Evolutionary conservation across 2,329 filamentous ascomycete genomes (phyloP).

Genomic region (Pseudogymnoascus sp.): DNA sequence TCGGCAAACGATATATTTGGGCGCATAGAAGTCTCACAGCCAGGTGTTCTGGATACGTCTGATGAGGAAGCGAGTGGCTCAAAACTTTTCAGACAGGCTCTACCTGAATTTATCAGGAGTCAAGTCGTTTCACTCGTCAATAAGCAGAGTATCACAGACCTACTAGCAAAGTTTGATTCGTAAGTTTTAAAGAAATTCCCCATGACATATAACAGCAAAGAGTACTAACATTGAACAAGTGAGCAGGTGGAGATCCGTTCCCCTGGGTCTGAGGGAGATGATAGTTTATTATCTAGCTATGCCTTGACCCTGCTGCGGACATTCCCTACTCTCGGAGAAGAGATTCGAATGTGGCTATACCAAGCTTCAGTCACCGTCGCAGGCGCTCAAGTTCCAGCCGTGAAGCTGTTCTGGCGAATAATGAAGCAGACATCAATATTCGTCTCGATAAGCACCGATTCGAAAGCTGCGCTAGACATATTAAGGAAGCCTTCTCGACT

Average conservation of each 20-base stretch:
- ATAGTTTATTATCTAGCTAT: slow-evolving; percentile 74
- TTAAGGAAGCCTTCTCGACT: slow-evolving; percentile 20
- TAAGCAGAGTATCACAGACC: slow-evolving; percentile 59
- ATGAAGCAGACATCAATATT: slow-evolving; percentile 51
- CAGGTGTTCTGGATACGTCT: slow-evolving; percentile 28
- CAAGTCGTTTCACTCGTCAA: slow-evolving; percentile 67
- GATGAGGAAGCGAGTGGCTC: slow-evolving; percentile 22
- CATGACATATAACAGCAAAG: not conserved
- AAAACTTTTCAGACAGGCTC: slow-evolving; percentile 16
- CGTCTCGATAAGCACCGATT: slow-evolving; percentile 45
- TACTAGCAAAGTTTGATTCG: slow-evolving; percentile 26
- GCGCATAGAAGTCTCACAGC: slow-evolving; percentile 38
- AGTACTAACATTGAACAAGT: slow-evolving; percentile 18
- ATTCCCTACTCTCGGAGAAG: slow-evolving; percentile 73
- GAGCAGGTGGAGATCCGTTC: slow-evolving; percentile 18
- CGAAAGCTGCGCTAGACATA: slow-evolving; percentile 49
- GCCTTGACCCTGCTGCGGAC: slow-evolving; percentile 77
- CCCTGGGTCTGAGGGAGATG: slow-evolving; percentile 36
- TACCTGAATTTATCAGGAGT: slow-evolving; percentile 51
- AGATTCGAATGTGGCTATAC: slow-evolving; percentile 92
- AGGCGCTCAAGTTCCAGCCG: slow-evolving; percentile 47
- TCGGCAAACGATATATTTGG: slow-evolving; percentile 44
- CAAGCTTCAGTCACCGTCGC: slow-evolving; percentile 44
- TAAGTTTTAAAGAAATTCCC: not conserved
- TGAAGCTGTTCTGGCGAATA: slow-evolving; percentile 79